Percentiles rank a stretch among this genome's conserved stretches.
phyloP scores from a whole-genome alignment of 2,329 filamentous ascomycete genomes.

The Elsinoe ampelina region DNA sequence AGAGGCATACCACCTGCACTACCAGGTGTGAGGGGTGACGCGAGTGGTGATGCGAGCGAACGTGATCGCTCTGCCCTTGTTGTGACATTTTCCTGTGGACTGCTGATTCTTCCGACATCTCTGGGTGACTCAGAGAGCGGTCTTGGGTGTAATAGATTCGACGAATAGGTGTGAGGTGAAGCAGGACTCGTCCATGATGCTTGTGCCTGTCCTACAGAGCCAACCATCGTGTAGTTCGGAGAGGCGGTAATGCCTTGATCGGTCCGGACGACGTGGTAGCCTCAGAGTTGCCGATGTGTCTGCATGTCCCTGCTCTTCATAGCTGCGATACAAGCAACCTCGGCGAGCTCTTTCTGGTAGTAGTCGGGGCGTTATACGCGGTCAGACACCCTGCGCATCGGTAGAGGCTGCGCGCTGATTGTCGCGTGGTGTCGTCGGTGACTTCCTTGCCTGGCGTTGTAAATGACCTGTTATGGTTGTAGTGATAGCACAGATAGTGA shows the following conservation, averaged over 20 bases:
- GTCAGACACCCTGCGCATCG: background rate
- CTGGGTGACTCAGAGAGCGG: background rate
- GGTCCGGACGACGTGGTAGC: background rate
- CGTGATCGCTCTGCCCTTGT: conserved; percentile 4
- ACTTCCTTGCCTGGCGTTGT: too few relatives aligned
- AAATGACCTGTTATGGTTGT: too few relatives aligned
- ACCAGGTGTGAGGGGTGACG: conserved; percentile 4
- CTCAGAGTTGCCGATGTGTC: background rate
- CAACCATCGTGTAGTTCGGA: background rate
- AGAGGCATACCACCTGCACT: conserved; percentile 2
- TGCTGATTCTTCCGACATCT: background rate
- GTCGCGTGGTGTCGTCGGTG: too few relatives aligned
- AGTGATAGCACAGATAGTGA: background rate
- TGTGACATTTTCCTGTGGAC: background rate
- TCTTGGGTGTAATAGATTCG: background rate
- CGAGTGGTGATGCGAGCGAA: conserved; percentile 2
- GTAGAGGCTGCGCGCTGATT: background rate
- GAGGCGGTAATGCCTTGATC: background rate
- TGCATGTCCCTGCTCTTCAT: background rate
- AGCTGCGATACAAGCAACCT: background rate
- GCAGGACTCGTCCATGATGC: background rate
- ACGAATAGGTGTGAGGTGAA: background rate
- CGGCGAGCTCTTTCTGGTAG: background rate
- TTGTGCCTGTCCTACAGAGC: background rate
- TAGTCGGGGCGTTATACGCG: background rate